Evolutionary conservation across 2,329 filamentous ascomycete species (phyloP), one percentile per base, ranked within the genome.

Genomic region (Aureobasidium lini): DNA sequence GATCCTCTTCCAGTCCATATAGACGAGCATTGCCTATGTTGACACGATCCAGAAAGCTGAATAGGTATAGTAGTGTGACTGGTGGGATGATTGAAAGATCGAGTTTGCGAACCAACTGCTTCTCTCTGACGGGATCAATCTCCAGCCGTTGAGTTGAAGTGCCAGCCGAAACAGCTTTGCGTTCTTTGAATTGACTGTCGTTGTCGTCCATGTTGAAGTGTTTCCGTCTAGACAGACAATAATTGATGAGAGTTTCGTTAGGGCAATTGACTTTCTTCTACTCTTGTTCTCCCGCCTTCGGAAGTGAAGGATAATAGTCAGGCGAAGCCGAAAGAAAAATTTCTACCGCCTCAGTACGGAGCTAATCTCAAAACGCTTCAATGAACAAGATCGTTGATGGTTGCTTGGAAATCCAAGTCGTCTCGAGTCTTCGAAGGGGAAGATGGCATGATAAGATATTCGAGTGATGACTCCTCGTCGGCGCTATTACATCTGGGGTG

Each of bases 11-110:
- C 50, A 90, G 66, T 1, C 79, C 78, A 65, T 87, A 87, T 4
- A 89, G 76, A 32, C 81, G 77, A 15, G 86, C 86, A 73, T 89
- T 89, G 57, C 85, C 85, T 29, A 63, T 60, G 47, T 63, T 63
- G 49, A 68, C 64, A 61, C 87, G 79, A 68, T 90, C 88, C 10
- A 92, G 73, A 69, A 91, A 92, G 65, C 84, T 88, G 65, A 91
- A 84, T 13, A 91, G 77, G 68, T 92, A 93, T 15, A 88, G 71
- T 6, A 82, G 70, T 81, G 88, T 88, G 8, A 88, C 77, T 18
- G 88, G 75, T 2, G 86, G 86, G n/a, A 89, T 79, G 32, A 89
- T 77, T 66, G 81, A 77, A 13, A 77, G 62, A 69, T 89, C 87
- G 37, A 89, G 72, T 71, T 87, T 89, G 59, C 82, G 77, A 44